phyloP scores from a whole-genome alignment of 208 protist species.

The Trypanosoma vivax region DNA sequence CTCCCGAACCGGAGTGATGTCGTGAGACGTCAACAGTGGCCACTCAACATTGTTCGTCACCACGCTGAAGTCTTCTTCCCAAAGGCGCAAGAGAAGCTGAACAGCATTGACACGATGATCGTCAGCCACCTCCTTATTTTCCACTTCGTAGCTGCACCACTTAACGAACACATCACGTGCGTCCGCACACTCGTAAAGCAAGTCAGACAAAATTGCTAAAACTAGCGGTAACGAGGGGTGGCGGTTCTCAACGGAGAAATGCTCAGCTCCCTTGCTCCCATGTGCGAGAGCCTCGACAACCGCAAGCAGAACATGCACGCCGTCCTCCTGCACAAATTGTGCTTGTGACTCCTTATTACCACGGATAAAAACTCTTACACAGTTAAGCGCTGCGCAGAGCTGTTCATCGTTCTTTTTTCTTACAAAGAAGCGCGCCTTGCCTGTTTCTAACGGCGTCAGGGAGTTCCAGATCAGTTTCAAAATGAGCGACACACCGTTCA shows the following conservation, averaged over 20 bases:
- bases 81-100: constrained; percentile 40
- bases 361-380: constrained; percentile 25
- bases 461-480: constrained; percentile 7
- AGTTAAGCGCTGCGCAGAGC: constrained; percentile 22
- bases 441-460: constrained; percentile 14
- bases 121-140: constrained; percentile 4
- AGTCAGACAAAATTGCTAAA: constrained; percentile 54
- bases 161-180: constrained; percentile 44
- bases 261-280: background rate
- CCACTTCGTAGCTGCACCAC: constrained; percentile 35
- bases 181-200: constrained; percentile 34
- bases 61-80: constrained; percentile 18
- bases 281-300: constrained; percentile 28
- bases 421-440: background rate
- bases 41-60: no score
- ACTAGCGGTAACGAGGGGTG: background rate
- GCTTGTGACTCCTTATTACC: constrained; percentile 23
- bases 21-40: no score
- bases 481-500: constrained; percentile 14
- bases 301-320: constrained; percentile 42
- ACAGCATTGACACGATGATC: constrained; percentile 16
- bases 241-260: background rate
- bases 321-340: constrained; percentile 39
- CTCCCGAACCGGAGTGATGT: no score
- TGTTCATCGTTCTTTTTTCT: constrained; percentile 11